Evolutionary conservation across 2,329 filamentous ascomycete genomes (phyloP), one percentile per base, ranked within the genome.

Genomic region (Paraconiothyrium brasiliense): DNA sequence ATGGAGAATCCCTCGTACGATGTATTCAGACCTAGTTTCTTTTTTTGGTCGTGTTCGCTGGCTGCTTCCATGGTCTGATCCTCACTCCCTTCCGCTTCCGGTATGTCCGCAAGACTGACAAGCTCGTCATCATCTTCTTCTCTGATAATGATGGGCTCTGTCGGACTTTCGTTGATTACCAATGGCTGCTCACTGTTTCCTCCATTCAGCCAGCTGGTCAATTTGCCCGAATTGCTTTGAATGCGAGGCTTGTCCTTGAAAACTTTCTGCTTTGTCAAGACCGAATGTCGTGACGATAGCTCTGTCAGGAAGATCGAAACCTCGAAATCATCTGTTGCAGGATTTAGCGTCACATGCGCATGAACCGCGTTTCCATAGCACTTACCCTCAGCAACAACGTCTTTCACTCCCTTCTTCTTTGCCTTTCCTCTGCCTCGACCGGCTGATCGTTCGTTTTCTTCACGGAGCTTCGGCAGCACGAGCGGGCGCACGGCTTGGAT

Each of bases 1-100:
- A 99, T 97, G 71, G 91, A 92, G 80, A 98, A 98, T 9, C 95
- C 94, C 72, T 98, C 93, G 79, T 98, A 99, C 14, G 89, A 90
- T 30, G 94, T 95, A 64, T 91, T 90, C 82, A 97, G 87, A 22
- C 86, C 87, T 70, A 97, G 81, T 78, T 97, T 98, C 83, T 99
- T 97, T 81, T 97, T 96, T 73, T 97, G 91, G 60, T 91, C 89
- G 80, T 96, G 70, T 30, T 68, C 74, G 4, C 63, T 62, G 6
- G 63, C 61, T 24, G 71, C 69, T 22, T 72, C 64, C 59, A 54
- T 65, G 48, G 61, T 47, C 34, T 62, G 52, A 39, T 65, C 48
- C 32, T 47, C 59, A 37, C 61, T 52, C 55, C 62, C 54, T 35
- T 62, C 66, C 43, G 75, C 77, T 62, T 83, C 83, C 2, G 90